Conservation (phyloP, 108 stramenopile species). For the Ochromonas danica region DNA sequence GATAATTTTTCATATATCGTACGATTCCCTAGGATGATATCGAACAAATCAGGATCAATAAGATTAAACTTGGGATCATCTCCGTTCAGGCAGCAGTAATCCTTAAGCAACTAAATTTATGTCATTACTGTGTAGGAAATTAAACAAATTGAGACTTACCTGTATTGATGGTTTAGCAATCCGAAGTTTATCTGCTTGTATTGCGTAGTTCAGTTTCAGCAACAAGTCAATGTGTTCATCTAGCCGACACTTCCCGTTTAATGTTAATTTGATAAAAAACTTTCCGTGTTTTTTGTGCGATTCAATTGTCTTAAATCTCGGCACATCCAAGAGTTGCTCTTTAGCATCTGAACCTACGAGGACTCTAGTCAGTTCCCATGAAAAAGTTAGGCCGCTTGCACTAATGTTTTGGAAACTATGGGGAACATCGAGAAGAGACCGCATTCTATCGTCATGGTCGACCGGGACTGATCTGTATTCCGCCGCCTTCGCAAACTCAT, state of each 20-base stretch:
- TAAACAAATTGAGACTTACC: constrained; percentile 17
- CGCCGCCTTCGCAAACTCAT: constrained; percentile 13
- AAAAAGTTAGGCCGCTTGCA: constrained; percentile 15
- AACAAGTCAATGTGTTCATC: constrained; percentile 16
- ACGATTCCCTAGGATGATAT: constrained; percentile 15
- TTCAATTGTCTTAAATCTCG: constrained; percentile 17
- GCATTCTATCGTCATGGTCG: constrained; percentile 9
- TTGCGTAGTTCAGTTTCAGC: constrained; percentile 15
- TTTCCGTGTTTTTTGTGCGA: constrained; percentile 15
- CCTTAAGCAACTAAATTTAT: constrained; percentile 17
- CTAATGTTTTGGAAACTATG: constrained; percentile 17
- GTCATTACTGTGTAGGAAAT: constrained; percentile 16
- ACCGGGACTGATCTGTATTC: constrained; percentile 14
- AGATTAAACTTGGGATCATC: constrained; percentile 16
- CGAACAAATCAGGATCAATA: constrained; percentile 16
- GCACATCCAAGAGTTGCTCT: constrained; percentile 14
- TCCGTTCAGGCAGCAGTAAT: constrained; percentile 14
- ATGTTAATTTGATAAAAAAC: constrained; percentile 18
- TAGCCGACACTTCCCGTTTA: constrained; percentile 14
- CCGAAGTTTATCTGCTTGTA: constrained; percentile 15
- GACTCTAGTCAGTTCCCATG: constrained; percentile 14
- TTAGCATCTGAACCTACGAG: constrained; percentile 15
- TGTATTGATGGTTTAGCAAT: constrained; percentile 17
- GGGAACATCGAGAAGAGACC: constrained; percentile 13
- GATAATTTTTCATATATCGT: constrained; percentile 17